Conservation (phyloP, 169 alveolate species). For the Babesia ovata region DNA sequence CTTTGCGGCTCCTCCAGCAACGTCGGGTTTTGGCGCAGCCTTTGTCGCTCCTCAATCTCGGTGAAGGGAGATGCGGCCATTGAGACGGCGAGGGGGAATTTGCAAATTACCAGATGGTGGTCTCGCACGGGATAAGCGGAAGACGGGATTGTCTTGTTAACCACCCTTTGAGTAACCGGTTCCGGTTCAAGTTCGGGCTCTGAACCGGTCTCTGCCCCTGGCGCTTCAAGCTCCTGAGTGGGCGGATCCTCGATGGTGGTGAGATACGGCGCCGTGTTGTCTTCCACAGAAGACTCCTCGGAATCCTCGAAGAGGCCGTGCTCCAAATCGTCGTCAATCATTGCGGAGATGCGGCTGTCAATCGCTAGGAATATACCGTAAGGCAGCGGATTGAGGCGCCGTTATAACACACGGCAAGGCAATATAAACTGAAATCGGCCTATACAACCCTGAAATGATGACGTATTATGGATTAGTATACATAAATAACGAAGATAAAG, state of each 20-base stretch:
- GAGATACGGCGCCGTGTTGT: slow-evolving; percentile 2
- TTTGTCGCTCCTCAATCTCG: slow-evolving; percentile 36
- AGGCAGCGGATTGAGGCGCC: too few species aligned
- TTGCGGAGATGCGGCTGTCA: not conserved
- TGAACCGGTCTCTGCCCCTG: slow-evolving; percentile 9
- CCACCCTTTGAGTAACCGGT: not conserved
- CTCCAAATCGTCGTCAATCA: slow-evolving; percentile 14
- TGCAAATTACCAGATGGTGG: slow-evolving; percentile 59
- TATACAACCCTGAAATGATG: too few species aligned
- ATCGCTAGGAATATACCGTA: not conserved
- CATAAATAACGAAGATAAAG: too few species aligned
- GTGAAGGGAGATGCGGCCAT: slow-evolving; percentile 42
- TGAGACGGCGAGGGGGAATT: slow-evolving; percentile 63
- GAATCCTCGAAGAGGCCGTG: slow-evolving; percentile 63
- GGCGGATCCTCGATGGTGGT: slow-evolving; percentile 18
- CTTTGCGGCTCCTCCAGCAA: slow-evolving; percentile 53
- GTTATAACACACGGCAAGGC: too few species aligned
- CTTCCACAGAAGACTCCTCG: slow-evolving; percentile 39
- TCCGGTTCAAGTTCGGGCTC: slow-evolving; percentile 10
- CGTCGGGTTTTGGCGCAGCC: slow-evolving; percentile 43
- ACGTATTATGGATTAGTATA: too few species aligned
- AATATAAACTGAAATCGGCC: too few species aligned
- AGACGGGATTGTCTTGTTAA: slow-evolving; percentile 17
- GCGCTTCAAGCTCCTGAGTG: not conserved
- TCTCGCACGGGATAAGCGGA: slow-evolving; percentile 42